A percentile compares a stretch with the other conserved stretches of the same genome.
Conservation (phyloP, 768 basidiomycete species). For the Suillus placidus region DNA sequence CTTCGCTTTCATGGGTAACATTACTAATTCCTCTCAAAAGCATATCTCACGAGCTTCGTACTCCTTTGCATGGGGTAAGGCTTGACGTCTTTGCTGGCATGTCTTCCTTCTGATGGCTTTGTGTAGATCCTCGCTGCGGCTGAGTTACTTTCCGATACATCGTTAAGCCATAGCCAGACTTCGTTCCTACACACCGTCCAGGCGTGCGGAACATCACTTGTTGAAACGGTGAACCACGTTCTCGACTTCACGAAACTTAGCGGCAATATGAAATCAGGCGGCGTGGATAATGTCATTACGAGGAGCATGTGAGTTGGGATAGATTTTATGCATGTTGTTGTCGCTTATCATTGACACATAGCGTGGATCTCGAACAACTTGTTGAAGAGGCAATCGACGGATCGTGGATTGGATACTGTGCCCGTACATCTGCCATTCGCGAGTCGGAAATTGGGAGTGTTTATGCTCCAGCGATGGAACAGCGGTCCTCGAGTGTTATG, state of each 20-base stretch:
- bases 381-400: conserved; percentile 91
- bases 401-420: conserved; percentile 91
- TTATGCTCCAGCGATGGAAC: conserved; percentile 72
- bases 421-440: conserved; percentile 67
- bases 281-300: conserved; percentile 74
- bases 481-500: conserved; percentile 45
- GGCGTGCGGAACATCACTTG: conserved; percentile 92
- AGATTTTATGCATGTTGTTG: background rate
- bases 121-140: conserved; percentile 84
- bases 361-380: conserved; percentile 77
- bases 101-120: conserved; percentile 5
- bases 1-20: background rate
- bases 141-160: conserved; percentile 84
- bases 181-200: conserved; percentile 93
- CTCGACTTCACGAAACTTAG: conserved; percentile 95
- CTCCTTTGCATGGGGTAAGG: conserved; percentile 86
- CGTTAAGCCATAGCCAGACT: conserved; percentile 76
- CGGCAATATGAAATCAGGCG: conserved; percentile 78
- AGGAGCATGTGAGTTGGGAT: conserved; percentile 55
- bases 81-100: background rate
- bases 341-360: conserved; percentile 19
- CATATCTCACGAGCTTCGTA: conserved; percentile 89
- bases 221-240: conserved; percentile 97
- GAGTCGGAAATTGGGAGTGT: conserved; percentile 90
- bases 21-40: conserved; percentile 31